Conservation (phyloP, 257 asterid species). For the Linaria vulgaris region DNA sequence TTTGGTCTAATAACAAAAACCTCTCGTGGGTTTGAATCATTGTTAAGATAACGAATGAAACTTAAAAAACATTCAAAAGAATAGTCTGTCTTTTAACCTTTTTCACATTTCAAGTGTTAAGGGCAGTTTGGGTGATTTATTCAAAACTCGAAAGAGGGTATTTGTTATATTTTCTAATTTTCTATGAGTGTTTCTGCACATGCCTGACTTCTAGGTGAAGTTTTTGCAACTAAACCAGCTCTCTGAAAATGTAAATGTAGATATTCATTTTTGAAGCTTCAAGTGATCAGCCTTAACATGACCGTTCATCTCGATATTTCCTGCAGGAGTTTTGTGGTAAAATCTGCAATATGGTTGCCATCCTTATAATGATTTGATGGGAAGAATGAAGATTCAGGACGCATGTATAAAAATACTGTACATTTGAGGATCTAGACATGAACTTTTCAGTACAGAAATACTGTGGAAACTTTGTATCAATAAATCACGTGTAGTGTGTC, state of each 20-base stretch:
- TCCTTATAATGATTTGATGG: not conserved
- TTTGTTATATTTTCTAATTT: no score
- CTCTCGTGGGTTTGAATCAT: no score
- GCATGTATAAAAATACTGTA: constrained; percentile 29
- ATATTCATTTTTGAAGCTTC: not conserved
- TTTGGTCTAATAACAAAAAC: no score
- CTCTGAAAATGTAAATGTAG: not conserved
- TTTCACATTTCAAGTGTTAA: no score
- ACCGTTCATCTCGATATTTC: not conserved
- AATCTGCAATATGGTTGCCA: constrained; percentile 4
- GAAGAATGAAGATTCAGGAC: not conserved
- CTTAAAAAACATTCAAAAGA: no score
- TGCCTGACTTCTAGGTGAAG: not conserved
- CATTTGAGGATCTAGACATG: constrained; percentile 31
- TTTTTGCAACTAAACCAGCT: not conserved
- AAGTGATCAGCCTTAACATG: not conserved
- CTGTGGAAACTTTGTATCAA: no score
- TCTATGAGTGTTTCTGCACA: no score
- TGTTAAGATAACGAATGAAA: no score
- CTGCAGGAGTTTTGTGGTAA: constrained; percentile 20
- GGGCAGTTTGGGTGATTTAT: no score
- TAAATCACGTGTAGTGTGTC: no score
- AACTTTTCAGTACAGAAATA: constrained; percentile 1
- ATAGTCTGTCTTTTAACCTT: no score
- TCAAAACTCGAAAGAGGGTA: no score